Conservation (phyloP, 768 basidiomycete species). For the Hygrocybe punicea region DNA sequence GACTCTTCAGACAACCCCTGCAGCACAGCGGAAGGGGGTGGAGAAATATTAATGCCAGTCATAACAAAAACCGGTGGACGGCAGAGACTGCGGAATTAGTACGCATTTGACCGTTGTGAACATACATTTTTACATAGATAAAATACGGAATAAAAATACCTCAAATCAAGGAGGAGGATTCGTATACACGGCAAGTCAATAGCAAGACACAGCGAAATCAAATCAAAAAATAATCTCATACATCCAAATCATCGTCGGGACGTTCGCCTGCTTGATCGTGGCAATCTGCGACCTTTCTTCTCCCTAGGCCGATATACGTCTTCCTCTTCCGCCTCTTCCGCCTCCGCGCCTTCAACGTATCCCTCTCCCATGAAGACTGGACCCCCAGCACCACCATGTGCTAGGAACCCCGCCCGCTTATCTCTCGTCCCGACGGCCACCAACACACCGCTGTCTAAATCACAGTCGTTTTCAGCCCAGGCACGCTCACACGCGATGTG, state of each 20-base stretch:
- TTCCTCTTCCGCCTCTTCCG: conserved; percentile 11
- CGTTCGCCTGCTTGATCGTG: conserved; percentile 3
- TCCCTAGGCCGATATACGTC: conserved; percentile 16
- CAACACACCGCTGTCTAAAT: conserved; percentile 49
- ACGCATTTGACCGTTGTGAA: too few species aligned
- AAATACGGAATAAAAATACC: conserved; percentile 1
- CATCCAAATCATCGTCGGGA: background rate
- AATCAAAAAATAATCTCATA: conserved; percentile 1
- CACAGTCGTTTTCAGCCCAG: conserved; percentile 36
- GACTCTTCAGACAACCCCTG: conserved; percentile 27
- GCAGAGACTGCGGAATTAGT: too few species aligned
- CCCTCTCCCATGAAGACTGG: conserved; percentile 69
- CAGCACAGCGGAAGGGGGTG: conserved; percentile 19
- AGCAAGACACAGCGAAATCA: conserved; percentile 1
- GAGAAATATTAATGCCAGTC: background rate
- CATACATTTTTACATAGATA: background rate
- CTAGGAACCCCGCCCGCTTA: conserved; percentile 59
- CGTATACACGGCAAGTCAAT: too few species aligned
- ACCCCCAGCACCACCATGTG: conserved; percentile 73
- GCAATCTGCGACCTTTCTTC: background rate
- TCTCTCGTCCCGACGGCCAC: conserved; percentile 54
- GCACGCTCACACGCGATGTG: conserved; percentile 39
- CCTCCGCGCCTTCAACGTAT: conserved; percentile 55
- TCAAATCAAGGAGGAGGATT: too few species aligned
- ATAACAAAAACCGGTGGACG: background rate